A percentile compares a stretch with the other conserved stretches of the same genome.
Conservation (phyloP, 2,329 filamentous ascomycete species). For the Colletotrichum lupini region DNA sequence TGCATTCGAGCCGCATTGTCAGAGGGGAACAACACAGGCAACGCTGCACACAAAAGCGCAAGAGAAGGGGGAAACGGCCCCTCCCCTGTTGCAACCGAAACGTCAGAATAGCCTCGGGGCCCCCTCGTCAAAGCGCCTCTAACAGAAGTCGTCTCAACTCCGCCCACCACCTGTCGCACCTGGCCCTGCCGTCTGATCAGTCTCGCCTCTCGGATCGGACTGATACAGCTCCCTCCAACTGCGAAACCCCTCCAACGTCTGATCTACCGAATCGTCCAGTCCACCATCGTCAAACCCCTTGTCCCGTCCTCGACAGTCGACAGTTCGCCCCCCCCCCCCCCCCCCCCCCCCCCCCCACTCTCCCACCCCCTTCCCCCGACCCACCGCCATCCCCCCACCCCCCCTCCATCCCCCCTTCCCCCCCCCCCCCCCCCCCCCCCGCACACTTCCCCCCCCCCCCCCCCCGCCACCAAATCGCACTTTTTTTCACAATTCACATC, state of each 20-base stretch:
- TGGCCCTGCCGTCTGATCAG: slow-evolving; percentile 43
- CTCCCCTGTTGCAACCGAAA: slow-evolving; percentile 51
- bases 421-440: too few species aligned
- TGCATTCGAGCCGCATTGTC: slow-evolving; percentile 10
- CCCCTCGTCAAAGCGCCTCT: slow-evolving; percentile 56
- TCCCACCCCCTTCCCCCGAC: too few species aligned
- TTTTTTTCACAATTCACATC: slow-evolving; percentile 17
- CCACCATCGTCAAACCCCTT: slow-evolving; percentile 14
- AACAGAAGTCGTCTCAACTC: slow-evolving; percentile 58
- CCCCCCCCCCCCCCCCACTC: slow-evolving; percentile 39
- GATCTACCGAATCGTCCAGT: slow-evolving; percentile 45
- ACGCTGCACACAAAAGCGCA: background rate
- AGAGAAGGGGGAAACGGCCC: background rate
- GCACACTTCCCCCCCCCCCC: slow-evolving; percentile 37
- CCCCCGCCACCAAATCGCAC: slow-evolving; percentile 35
- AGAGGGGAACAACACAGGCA: background rate
- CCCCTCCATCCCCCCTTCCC: too few species aligned
- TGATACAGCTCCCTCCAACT: slow-evolving; percentile 39
- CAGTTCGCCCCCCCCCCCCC: slow-evolving; percentile 37
- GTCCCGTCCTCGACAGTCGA: slow-evolving; percentile 1
- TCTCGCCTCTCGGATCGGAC: slow-evolving; percentile 35
- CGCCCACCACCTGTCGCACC: slow-evolving; percentile 41
- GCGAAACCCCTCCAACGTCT: slow-evolving; percentile 62
- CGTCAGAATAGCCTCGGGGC: slow-evolving; percentile 46
- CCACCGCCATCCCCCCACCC: too few species aligned